A percentile compares a stretch with the other conserved stretches of the same genome.
Evolutionary conservation across 139 green algal species (phyloP).

Genomic region (Chlorella sp.): DNA sequence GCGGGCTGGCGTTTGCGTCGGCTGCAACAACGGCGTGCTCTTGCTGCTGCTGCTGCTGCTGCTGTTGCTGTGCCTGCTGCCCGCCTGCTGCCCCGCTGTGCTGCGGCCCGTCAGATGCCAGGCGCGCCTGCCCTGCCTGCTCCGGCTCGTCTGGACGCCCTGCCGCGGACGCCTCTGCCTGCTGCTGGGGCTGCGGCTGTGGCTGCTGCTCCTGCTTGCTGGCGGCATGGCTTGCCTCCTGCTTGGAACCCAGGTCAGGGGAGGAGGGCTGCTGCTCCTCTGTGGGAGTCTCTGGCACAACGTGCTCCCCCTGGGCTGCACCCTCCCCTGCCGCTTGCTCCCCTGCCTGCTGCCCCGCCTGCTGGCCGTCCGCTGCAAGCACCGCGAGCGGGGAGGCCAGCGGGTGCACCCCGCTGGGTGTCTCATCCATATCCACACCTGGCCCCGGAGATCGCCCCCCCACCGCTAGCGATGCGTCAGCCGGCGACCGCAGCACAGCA

Average conservation of each 20-base stretch:
- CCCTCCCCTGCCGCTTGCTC: neutral
- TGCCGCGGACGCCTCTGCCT: neutral
- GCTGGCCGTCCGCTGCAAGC: neutral
- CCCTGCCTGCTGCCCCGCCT: neutral
- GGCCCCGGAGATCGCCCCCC: neutral
- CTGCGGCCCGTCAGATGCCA: neutral
- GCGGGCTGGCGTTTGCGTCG: neutral
- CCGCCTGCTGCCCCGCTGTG: neutral
- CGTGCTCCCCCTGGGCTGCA: neutral
- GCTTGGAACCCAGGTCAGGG: neutral
- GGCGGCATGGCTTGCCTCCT: neutral
- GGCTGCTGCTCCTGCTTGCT: neutral
- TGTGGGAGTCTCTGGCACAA: neutral
- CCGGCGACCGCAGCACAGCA: neutral
- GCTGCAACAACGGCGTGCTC: neutral
- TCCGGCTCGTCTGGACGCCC: neutral
- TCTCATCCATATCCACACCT: neutral
- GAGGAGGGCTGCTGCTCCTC: neutral
- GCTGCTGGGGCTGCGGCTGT: neutral
- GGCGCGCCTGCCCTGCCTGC: neutral
- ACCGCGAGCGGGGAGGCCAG: neutral
- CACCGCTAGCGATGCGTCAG: neutral
- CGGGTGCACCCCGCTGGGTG: conserved; percentile 6
- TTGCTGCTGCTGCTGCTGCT: neutral
- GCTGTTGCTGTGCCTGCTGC: neutral